Percentiles rank a stretch among this genome's conserved stretches.
phyloP scores from a whole-genome alignment of 2,329 filamentous ascomycete species.

The Colletotrichum sp. region DNA sequence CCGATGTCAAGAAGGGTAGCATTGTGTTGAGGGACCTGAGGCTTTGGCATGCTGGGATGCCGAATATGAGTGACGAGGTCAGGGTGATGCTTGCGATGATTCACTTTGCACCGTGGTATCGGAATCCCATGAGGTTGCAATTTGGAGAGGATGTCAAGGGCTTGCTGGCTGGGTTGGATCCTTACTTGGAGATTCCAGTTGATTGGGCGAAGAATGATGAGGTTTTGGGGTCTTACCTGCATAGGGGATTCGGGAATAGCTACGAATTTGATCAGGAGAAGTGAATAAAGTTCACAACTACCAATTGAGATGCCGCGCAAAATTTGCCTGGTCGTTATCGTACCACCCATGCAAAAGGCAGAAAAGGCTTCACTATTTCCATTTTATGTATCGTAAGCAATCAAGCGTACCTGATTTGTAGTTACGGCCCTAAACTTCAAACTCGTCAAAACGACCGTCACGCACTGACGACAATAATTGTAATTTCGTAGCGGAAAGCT shows the following conservation, averaged over 20 bases:
- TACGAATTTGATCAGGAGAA: slow-evolving; percentile 63
- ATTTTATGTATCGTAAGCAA: too few relatives aligned
- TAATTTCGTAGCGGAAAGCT: fast-evolving
- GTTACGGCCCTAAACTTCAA: too few relatives aligned
- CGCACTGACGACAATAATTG: too few relatives aligned
- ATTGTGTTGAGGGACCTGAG: slow-evolving; percentile 64
- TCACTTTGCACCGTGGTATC: slow-evolving; percentile 63
- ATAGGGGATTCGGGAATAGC: slow-evolving; percentile 43
- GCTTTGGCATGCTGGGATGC: slow-evolving; percentile 70
- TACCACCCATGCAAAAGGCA: too few relatives aligned
- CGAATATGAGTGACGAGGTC: slow-evolving; percentile 54
- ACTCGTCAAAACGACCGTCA: too few relatives aligned
- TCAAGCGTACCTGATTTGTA: too few relatives aligned
- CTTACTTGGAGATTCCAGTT: too few relatives aligned
- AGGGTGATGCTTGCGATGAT: slow-evolving; percentile 67
- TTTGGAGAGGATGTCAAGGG: slow-evolving; percentile 52
- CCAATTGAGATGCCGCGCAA: background rate
- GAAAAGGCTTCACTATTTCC: too few relatives aligned
- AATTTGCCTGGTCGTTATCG: too few relatives aligned
- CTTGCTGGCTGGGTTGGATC: too few relatives aligned
- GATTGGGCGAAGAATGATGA: too few relatives aligned
- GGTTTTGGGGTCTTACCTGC: too few relatives aligned
- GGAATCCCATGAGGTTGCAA: slow-evolving; percentile 61
- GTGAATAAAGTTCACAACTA: background rate
- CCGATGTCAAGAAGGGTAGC: slow-evolving; percentile 57